Evolutionary conservation across 768 basidiomycete species (phyloP), one percentile per base, ranked within the genome.

Genomic region (Termitomyces sp.): DNA sequence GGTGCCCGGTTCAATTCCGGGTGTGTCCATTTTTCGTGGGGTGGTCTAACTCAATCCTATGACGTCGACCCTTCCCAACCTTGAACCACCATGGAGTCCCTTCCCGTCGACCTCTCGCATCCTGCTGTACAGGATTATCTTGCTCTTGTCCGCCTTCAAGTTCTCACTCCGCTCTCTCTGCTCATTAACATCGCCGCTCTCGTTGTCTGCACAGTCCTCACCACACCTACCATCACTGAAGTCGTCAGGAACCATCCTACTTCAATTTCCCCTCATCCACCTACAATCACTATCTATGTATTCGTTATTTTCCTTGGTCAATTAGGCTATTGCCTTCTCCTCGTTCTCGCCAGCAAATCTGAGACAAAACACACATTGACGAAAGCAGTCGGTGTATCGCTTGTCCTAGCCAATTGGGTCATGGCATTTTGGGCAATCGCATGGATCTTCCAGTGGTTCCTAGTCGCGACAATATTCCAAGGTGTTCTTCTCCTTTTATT

Each of bases 141-240:
- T 40, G 71, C 85, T 2, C 84, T 91, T 10, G 74, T 87, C 8
- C 73, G 89, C 46, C 80, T 97, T 4, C 94, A 97, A 68, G 90
- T 96, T 21, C 73, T 95, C 45, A 93, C 93, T 0, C 94, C 94
- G 0, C 75, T 96, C 1, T 89, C 90, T 1, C 77, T 96, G 9
- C 78, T 94, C 62, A 82, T 95, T 56, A 90, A 90, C 65, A 84
- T 95, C 42, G 88, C 86, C 0, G 77, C 84, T 1, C 75, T 88
- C 47, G 64, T 89, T 35, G 80, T 92, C 4, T 95, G 93, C 66
- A 69, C 86, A 0, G 60, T 84, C 9, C 75, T 93, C 19, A 77
- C 88, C 29, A 80, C 75, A 19, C 93, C 93, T 0, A 83, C 82
- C 23, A 77, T 91, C 11, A 68, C 84, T 80, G 56, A 54, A 72